Conservation (phyloP, 768 basidiomycete genomes). For the Phaeotremella fagi region DNA sequence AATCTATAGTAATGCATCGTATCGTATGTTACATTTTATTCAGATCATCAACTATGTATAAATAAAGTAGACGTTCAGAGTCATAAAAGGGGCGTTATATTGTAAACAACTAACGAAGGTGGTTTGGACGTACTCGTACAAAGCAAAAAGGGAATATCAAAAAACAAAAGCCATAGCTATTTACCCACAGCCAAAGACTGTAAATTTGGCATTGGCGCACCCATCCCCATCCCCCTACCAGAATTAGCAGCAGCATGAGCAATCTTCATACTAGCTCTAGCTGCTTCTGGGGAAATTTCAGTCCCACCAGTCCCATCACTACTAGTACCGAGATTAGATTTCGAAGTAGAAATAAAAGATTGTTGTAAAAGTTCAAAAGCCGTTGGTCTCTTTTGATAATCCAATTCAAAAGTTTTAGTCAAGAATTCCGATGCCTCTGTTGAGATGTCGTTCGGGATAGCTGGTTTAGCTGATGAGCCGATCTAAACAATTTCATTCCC, state of each 20-base stretch:
- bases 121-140: too few relatives aligned
- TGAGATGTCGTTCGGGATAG: slow-evolving; percentile 87
- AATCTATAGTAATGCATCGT: neutral
- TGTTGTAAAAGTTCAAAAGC: slow-evolving; percentile 72
- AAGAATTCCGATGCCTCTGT: slow-evolving; percentile 83
- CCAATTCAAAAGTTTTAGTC: slow-evolving; percentile 77
- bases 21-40: neutral
- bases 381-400: slow-evolving; percentile 73
- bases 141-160: too few relatives aligned
- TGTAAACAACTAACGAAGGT: too few relatives aligned
- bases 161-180: too few relatives aligned
- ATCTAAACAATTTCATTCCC: slow-evolving; percentile 56
- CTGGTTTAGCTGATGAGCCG: slow-evolving; percentile 79
- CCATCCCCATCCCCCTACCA: neutral
- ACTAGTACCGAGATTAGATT: too few relatives aligned
- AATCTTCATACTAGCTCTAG: neutral
- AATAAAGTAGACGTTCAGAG: too few relatives aligned
- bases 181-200: neutral
- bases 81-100: too few relatives aligned
- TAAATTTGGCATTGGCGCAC: neutral
- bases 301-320: too few relatives aligned
- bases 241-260: too few relatives aligned
- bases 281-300: neutral
- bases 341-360: slow-evolving; percentile 57
- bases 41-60: neutral